These are phyloP conservation scores for Fusarium bulbicola DNA, from an alignment of 2,329 filamentous ascomycete species.

Conservation along the genomic window DNA sequence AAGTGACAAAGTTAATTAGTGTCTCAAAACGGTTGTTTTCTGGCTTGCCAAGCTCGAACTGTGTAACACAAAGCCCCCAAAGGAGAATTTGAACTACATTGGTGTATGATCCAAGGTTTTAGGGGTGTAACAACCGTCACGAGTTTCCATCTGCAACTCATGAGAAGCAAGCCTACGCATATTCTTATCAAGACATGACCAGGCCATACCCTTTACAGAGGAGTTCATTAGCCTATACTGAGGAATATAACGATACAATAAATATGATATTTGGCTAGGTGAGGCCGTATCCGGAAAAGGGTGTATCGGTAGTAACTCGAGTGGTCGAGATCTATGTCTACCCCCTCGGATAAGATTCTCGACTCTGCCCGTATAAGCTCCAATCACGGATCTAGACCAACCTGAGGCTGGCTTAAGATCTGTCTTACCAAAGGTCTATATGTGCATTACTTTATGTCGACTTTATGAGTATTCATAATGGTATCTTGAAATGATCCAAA, in stretches of 20 bases:
- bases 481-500: not conserved
- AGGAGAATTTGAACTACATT: not conserved
- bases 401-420: too few species aligned
- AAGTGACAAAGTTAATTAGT: constrained; percentile 10
- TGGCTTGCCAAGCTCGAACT: not conserved
- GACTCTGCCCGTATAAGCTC: not conserved
- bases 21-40: constrained; percentile 19
- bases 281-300: not conserved
- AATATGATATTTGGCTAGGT: not conserved
- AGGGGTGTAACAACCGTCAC: not conserved
- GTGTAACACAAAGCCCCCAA: not conserved
- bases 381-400: not conserved
- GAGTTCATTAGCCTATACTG: not conserved
- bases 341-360: not conserved
- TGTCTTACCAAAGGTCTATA: too few species aligned
- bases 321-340: not conserved
- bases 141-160: not conserved
- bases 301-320: not conserved
- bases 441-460: not conserved
- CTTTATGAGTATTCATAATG: not conserved
- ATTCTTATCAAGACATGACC: not conserved
- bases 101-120: not conserved
- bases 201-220: not conserved
- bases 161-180: not conserved
- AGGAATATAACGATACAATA: not conserved